Evolutionary conservation across 1,284 basidiomycete genomes (phyloP), one percentile per base, ranked within the genome.

Genomic region (Pseudozyma pruni): DNA sequence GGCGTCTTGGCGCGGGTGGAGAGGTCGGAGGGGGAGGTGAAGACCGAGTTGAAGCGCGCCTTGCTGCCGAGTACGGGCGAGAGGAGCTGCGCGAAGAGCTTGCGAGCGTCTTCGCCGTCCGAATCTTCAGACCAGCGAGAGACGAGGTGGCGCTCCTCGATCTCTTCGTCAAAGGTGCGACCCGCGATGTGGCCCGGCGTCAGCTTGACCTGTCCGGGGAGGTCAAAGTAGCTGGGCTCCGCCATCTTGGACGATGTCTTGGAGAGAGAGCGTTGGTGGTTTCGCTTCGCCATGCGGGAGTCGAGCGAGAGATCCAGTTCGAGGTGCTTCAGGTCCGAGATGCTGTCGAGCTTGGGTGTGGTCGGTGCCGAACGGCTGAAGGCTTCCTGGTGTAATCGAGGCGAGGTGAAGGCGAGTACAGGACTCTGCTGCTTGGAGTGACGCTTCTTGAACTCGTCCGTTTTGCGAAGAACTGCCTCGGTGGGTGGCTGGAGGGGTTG

Each of bases 51-150:
- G 20, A 58, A 7, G 10, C 32, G n/a, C n/a, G n/a, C n/a, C n/a
- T n/a, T n/a, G n/a, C n/a, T n/a, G n/a, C n/a, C n/a, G n/a, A n/a
- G n/a, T n/a, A n/a, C n/a, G n/a, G n/a, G n/a, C n/a, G n/a, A n/a
- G n/a, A n/a, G n/a, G 11, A 29, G 27, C 27, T 7, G 27, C 11
- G 27, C 6, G 27, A 29, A 29, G 11, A 56, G 4, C 0, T 49
- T 38, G 6, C 49, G 27, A 10, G 49, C 32, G n/a, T 56, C 53
- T 1, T 58, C 55, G 6, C 43, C 61, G 11, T 64, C 50, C 8
- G 63, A 67, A 19, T 59, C 52, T 14, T 59, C 56, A 1, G 58
- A 61, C 29, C 38, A 61, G 8, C 53, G 33, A 11, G 57, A 68
- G 4, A 44, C 33, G 2, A 60, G 23, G 8, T 53, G 44, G 0